A percentile compares a stretch with the other conserved stretches of the same genome.
Conservation (phyloP, 2,329 filamentous ascomycete species). For the Cladosporium sp. region DNA sequence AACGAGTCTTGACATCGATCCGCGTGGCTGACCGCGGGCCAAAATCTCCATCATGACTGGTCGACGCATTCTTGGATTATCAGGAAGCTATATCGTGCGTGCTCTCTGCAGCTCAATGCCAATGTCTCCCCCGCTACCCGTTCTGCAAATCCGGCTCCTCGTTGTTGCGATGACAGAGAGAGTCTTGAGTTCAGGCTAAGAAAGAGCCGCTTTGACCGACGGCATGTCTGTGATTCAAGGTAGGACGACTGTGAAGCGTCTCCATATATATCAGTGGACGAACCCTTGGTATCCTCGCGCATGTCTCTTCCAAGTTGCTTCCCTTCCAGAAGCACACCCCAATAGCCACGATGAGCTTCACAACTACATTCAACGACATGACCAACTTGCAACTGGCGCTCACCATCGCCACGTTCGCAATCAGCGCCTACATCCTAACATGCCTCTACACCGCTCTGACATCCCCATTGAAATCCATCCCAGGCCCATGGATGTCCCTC, state of each 20-base stretch:
- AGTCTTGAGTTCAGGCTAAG: not conserved
- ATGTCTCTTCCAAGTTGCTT: not conserved
- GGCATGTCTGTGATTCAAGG: not conserved
- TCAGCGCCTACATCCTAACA: constrained; percentile 2
- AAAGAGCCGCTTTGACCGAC: not conserved
- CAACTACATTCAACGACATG: not conserved
- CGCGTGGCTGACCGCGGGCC: not conserved
- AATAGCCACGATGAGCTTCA: not conserved
- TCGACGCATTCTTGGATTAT: not conserved
- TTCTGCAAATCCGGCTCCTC: constrained; percentile 10
- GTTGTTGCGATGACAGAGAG: constrained; percentile 10
- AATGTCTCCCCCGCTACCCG: constrained; percentile 1
- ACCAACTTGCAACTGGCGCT: not conserved
- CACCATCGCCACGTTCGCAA: not conserved
- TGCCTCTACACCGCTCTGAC: constrained; percentile 8
- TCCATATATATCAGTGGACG: not conserved
- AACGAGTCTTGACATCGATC: not conserved
- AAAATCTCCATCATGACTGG: not conserved
- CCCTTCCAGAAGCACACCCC: not conserved
- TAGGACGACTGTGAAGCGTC: not conserved
- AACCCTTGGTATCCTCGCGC: not conserved
- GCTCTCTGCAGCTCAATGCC: too few species aligned
- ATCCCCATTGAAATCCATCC: constrained; percentile 29
- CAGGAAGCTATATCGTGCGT: not conserved
- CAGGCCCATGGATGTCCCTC: constrained; percentile 26